Conservation (phyloP, 2,329 filamentous ascomycete species). For the Colletotrichum chrysophilum region DNA sequence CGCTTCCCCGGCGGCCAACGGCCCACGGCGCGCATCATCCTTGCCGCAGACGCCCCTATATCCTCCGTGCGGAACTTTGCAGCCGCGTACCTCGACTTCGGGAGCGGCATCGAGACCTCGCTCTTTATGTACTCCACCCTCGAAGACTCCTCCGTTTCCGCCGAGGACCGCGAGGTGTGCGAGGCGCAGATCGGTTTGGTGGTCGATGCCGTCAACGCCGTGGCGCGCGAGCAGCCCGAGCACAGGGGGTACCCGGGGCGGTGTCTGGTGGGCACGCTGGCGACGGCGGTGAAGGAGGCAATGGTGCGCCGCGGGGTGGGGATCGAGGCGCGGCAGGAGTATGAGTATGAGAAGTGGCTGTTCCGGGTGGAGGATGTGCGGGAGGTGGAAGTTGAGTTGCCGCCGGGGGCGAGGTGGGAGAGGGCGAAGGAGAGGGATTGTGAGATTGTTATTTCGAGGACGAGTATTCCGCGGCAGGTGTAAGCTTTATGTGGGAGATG, state of each 20-base stretch:
- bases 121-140: constrained; percentile 66
- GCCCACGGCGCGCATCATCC: constrained; percentile 47
- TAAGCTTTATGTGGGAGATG: constrained; percentile 32
- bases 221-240: constrained; percentile 29
- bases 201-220: constrained; percentile 29
- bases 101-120: constrained; percentile 66
- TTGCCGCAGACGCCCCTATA: constrained; percentile 29
- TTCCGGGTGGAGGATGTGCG: constrained; percentile 55
- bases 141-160: constrained; percentile 34
- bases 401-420: constrained; percentile 61
- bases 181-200: constrained; percentile 38
- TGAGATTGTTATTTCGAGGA: constrained; percentile 57
- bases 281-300: constrained; percentile 30
- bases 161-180: constrained; percentile 27
- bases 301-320: constrained; percentile 13
- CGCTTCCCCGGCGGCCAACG: constrained; percentile 45
- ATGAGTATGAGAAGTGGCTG: constrained; percentile 61
- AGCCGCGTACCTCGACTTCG: constrained; percentile 66
- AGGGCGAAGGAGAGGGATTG: constrained; percentile 57
- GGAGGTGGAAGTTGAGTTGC: constrained; percentile 33
- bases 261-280: constrained; percentile 41
- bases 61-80: constrained; percentile 44
- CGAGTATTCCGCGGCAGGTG: constrained; percentile 61
- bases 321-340: constrained; percentile 30
- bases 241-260: constrained; percentile 27